phyloP scores from a whole-genome alignment of 345 rosid genomes.

The Eucalyptus regnans region DNA sequence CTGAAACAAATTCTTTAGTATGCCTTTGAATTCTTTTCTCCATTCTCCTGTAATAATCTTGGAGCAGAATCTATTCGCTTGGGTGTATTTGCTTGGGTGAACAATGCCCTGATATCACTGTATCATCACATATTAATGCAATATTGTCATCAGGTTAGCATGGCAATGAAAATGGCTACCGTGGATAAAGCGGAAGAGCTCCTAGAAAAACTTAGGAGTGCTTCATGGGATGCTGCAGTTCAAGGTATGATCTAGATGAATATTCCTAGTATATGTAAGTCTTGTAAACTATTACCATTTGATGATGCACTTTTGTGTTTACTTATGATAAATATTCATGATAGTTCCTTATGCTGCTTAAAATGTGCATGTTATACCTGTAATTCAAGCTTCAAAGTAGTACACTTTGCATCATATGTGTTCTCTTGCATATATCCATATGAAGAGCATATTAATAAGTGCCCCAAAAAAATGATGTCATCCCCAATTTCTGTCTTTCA shows the following conservation, averaged over 20 bases:
- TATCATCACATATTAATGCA: neutral
- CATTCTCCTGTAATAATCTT: neutral
- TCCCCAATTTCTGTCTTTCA: neutral
- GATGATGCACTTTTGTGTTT: neutral
- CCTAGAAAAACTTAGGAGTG: constrained; percentile 69
- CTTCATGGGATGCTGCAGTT: constrained; percentile 86
- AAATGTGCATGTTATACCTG: neutral
- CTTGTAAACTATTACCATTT: neutral
- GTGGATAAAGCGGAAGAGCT: constrained; percentile 76
- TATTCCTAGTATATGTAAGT: neutral
- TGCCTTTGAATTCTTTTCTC: neutral
- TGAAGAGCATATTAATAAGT: neutral
- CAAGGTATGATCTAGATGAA: constrained; percentile 37
- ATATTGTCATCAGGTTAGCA: constrained; percentile 51
- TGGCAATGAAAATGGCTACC: constrained; percentile 95
- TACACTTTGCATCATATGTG: neutral
- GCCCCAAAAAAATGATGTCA: neutral
- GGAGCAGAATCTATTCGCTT: neutral
- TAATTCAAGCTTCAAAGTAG: neutral
- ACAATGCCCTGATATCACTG: neutral
- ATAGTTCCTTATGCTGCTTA: neutral
- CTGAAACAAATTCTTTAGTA: neutral
- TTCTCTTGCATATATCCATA: neutral
- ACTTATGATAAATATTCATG: neutral
- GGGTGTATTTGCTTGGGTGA: neutral